Base-by-base conservation (phyloP, 805 yeast species). In the Starmerella stigmatis region DNA sequence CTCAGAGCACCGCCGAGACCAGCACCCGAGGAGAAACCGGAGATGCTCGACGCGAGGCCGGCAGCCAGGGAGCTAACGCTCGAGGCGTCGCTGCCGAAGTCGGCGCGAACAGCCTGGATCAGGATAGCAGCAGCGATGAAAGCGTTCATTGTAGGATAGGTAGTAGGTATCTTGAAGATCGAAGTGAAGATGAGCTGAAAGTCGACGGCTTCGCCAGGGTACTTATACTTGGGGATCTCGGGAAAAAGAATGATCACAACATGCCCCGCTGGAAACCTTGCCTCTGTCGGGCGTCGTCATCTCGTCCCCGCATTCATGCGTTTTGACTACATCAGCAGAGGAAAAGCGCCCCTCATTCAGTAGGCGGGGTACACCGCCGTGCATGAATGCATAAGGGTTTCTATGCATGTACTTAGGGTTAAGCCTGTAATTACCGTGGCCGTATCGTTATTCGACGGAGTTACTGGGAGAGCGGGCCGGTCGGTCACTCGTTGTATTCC, bases 1-100 rank as follows among this genome's bases (percentile, higher is more conserved):
- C 45, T 47, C 15, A 59, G 53, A 21, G 63, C 64, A 38, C 60
- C 64, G 15, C 20, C 26, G 16, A 59, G 48, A 32, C 64, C 63
- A 15, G 45, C 45, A 19, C 43, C 52, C 11, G 48, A 34, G 37
- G 28, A 15, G 52, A 51, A 53, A 41, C 32, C 33, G 26, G 8
- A 2, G 22, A 56, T 54, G 28, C 31, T 37, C 29, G 43, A n/a
- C 28, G 54, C 57, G n/a, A 48, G 48, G 19, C 5, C 38, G n/a
- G 17, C 38, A n/a, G 38, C 38, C 19, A 27, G 12, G 5, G 15
- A 6, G 38, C 27, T 22, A 34, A 39, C 51, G 30, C 36, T 35
- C 40, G 44, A 15, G 35, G 49, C 45, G 43, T 46, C 51, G 34
- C 49, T 52, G 36, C 30, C 30, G 41, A 25, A 40, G 49, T 49